Evolutionary conservation across 192 early-diverging fungal genomes (phyloP), one percentile per base, ranked within the genome.

Genomic region (Glomus cerebriforme): DNA sequence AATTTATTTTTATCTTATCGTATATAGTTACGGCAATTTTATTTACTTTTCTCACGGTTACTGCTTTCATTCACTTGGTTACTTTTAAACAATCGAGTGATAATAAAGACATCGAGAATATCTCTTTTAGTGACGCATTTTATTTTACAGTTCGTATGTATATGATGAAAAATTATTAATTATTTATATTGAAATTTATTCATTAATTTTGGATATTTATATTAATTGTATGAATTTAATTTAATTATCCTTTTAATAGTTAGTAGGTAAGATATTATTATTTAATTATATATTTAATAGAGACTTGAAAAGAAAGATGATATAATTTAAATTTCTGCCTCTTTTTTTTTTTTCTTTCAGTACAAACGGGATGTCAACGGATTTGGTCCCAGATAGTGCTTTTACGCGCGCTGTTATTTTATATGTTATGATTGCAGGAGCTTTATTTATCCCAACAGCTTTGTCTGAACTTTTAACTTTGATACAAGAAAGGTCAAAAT

Each of bases 381-480:
- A 92, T 60, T 91, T 94, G 49, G 87, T 92, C 73, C 90, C 86
- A 0, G 88, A 87, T 79, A 85, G 79, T 39, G 82, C 86, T 81
- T 87, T 87, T 73, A 87, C 85, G 26, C 82, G 89, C 59, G 34
- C 86, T 49, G 83, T 91, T 10, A 90, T 89, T 7, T 80, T 92
- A 75, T 88, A 89, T 63, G 87, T 93, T 59, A 93, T 93, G 92
- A 81, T 94, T 63, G 87, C 92, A 35, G 93, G 92, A 27, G 89
- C 91, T 26, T 85, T 93, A 34, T 92, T 86, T 82, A 86, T 93
- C 45, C 93, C 92, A 22, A 86, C 91, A 17, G 79, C 86, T 63
- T 82, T 93, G 45, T 78, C 90, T 1, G 92, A 93, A 78, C 84
- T 94, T 73, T 82, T 94, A 26, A 83, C 82, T 35, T 71, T 93